Evolutionary conservation across 1,284 basidiomycete species (phyloP), one percentile per base, ranked within the genome.

Genomic region (Bondarzewia mesenterica): DNA sequence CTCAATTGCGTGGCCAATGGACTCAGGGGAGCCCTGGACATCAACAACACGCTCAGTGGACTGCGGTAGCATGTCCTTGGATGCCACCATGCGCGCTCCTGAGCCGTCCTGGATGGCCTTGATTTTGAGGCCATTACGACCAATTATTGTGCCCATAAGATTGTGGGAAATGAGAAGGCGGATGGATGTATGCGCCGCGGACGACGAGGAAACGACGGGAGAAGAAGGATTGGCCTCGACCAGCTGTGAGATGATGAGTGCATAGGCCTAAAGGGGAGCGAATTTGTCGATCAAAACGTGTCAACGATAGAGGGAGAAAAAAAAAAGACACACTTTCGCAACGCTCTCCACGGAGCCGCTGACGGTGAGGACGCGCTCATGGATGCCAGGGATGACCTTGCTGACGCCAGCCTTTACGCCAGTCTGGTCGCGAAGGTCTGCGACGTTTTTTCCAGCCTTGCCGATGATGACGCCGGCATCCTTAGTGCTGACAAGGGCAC

Each of bases 121-220:
- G 71, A 99, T 99, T 82, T 98, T 99, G 66, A 91, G 83, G 56
- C 96, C 96, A 52, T 74, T 88, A 60, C 95, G 91, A 57, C 96
- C 96, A 60, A 99, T 99, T 68, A 99, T 92, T 50, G 93, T 95
- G 48, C 96, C 96, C 96, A 99, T 99, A 57, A 98, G 81, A 67
- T 96, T 95, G 74, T 99, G 94, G 47, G 93, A 96, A 65, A 99
- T 93, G 61, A 99, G 82, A 55, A 96, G 89, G 52, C 93, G 90
- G 64, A 98, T 86, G 52, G 93, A 89, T 48, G 93, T 93, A 67
- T 91, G 84, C 44, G 85, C 73, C 57, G 79, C 70, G 54, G 85
- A 77, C 52, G 82, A 74, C 26, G 78, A 78, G 53, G 77, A 70
- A 46, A 78, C 67, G 49, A 80, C 66, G 39, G 78, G 88, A 52